phyloP scores from a whole-genome alignment of 495 filamentous ascomycete species.

The Penicillium coprophilum region DNA sequence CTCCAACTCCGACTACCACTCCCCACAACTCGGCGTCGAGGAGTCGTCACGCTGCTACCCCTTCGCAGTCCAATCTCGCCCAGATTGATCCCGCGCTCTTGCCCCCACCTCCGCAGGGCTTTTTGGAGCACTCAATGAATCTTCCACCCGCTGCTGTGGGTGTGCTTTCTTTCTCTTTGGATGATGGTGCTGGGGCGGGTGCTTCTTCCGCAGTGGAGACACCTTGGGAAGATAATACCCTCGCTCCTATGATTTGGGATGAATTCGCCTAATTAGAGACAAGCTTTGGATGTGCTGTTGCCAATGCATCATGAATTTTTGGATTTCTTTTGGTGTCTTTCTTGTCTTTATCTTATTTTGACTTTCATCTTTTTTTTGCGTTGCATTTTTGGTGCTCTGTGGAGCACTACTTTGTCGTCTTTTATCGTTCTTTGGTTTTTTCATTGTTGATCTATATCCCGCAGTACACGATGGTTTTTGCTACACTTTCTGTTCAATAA shows the following conservation, averaged over 20 bases:
- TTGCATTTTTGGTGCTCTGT: conserved; percentile 10
- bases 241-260: conserved; percentile 49
- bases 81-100: conserved; percentile 35
- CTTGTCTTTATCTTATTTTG: background rate
- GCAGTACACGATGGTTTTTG: conserved; percentile 30
- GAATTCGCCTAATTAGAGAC: conserved; percentile 28
- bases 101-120: conserved; percentile 32
- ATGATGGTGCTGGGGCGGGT: conserved; percentile 29
- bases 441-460: conserved; percentile 27
- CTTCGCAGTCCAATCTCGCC: conserved; percentile 16
- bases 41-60: conserved; percentile 18
- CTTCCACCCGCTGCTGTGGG: conserved; percentile 16
- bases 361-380: background rate
- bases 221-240: conserved; percentile 45
- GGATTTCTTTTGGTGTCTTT: background rate
- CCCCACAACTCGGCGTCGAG: conserved; percentile 12
- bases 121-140: conserved; percentile 23
- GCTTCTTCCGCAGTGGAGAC: conserved; percentile 22
- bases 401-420: background rate
- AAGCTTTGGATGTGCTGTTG: background rate
- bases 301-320: background rate
- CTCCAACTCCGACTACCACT: conserved; percentile 1
- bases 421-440: background rate
- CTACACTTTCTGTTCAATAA: conserved; percentile 8
- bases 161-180: conserved; percentile 36